Evolutionary conservation across 2,329 filamentous ascomycete species (phyloP), one percentile per base, ranked within the genome.

Genomic region (Colletotrichum sp.): DNA sequence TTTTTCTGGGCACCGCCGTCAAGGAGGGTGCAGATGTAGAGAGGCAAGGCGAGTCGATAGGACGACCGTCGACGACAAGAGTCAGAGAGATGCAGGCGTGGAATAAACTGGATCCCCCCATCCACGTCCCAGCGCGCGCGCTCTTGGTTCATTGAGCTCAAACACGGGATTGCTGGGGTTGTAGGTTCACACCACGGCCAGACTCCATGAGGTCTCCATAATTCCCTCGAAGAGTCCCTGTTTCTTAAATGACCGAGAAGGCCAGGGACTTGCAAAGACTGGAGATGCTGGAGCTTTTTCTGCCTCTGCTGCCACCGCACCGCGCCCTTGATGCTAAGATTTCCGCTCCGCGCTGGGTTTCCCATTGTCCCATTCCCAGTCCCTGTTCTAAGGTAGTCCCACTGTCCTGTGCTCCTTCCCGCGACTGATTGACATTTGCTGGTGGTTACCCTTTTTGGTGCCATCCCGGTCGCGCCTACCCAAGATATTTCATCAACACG

Each of bases 401-500:
- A 48, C 43, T 36, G 58, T 63, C 28, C n/a, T 63, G 58, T 28
- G 26, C 24, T 24, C 30, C 26, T 71, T 71, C 61, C 57, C 26
- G 28, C 55, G 34, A 21, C 24, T 38, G 24, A 58, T 73, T 73
- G 32, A 21, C 70, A 30, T 75, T 57, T 57, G 57, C 18, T 36
- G 18, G 24, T 30, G 60, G 38, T 61, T 75, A 57, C 70, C 63
- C 58, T 13, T 71, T 64, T 64, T 24, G 26, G 67, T 72, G 26
- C 52, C 34, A 52, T 48, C 57, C 63, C 69, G 26, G 58, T 60
- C 55, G 52, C 36, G 32, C 34, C 67, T 60, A 36, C 65, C 64
- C 70, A 65, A 69, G 74, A 76, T 74, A 76, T 74, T 76, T 76
- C 58, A 74, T 69, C 65, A 32, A 52, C 43, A 52, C 58, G 58